Evolutionary conservation across 345 rosid genomes (phyloP), one percentile per base, ranked within the genome.

Genomic region (Eucalyptus rudis): DNA sequence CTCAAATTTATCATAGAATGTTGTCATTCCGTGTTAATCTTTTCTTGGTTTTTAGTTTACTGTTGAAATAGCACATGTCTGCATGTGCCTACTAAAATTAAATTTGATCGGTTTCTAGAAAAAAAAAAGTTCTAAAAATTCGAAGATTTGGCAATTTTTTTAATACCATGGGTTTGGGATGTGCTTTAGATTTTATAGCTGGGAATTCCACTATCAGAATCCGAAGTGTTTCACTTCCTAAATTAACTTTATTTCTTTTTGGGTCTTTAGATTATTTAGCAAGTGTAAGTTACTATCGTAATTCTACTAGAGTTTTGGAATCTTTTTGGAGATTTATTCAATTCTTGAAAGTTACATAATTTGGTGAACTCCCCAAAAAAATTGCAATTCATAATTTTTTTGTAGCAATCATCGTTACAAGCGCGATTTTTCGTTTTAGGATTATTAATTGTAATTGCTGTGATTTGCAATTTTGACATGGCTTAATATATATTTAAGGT

Each of bases 1-100:
- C 4, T 10, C 45, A 6, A 19, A 36, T 22, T 71, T 20, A 0
- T 19, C 7, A 36, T 71, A 7, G 0, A 5, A 71, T 10, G 7
- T 10, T 5, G 13, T 71, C 22, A 40, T 19, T 33, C 4, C 7
- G 24, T 17, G 7, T 33, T 71, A 10, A 17, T 36, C 25, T 71
- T 17, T 71, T 71, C 81, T 36, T 36, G 44, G 25, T 71, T 17
- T 71, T 71, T 19, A 33, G 0, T 71, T 33, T 19, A 0, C 7
- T 33, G 20, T 10, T 36, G 0, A 71, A 68, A 68, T 17, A 1
- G 81, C 25, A 71, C 44, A 9, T 36, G 81, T 0, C 25, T 10
- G 25, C 3, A 3, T 19, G 81, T 36, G 83, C 4, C 15, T 13
- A 20, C 25, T 76, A 36, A 76, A 36, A 5, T 40, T 36, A 33